Evolutionary conservation across 768 basidiomycete species (phyloP).

Genomic region (Chiua virens): DNA sequence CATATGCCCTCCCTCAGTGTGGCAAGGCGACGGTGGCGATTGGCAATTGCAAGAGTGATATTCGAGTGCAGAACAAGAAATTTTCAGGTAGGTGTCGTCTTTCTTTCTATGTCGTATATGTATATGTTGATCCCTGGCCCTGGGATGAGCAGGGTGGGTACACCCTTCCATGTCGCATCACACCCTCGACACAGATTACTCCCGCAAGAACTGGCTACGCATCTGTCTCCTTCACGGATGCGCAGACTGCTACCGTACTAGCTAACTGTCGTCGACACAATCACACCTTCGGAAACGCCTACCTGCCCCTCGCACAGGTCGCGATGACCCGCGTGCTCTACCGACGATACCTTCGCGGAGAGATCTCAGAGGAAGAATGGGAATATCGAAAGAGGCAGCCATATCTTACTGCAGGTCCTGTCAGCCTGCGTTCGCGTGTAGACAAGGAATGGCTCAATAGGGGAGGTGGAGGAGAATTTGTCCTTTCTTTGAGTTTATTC

Average conservation of each 20-base stretch:
- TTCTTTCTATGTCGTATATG: no score
- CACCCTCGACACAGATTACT: no score
- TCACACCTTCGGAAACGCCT: constrained; percentile 53
- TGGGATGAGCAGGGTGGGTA: no score
- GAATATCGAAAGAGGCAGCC: constrained; percentile 46
- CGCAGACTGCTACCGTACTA: constrained; percentile 33
- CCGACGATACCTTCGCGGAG: constrained; percentile 44
- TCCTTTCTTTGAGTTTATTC: constrained; percentile 44
- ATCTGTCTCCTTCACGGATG: constrained; percentile 21
- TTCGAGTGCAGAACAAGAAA: no score
- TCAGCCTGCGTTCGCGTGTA: constrained; percentile 51
- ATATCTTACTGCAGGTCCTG: constrained; percentile 47
- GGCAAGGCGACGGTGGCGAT: no score
- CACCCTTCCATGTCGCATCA: no score
- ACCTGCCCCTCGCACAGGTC: constrained; percentile 31
- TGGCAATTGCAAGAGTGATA: no score
- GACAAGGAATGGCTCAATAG: constrained; percentile 44
- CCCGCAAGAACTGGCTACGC: no score
- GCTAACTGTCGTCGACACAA: constrained; percentile 41
- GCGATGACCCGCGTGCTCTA: constrained; percentile 52
- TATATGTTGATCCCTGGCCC: no score
- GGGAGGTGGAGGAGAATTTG: constrained; percentile 46
- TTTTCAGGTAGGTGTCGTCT: no score
- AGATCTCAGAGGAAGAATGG: constrained; percentile 54
- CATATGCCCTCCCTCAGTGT: no score